Percentiles rank a stretch among this genome's conserved stretches.
Evolutionary conservation across 768 basidiomycete species (phyloP).

Genomic region (Rhodotorula graminis): DNA sequence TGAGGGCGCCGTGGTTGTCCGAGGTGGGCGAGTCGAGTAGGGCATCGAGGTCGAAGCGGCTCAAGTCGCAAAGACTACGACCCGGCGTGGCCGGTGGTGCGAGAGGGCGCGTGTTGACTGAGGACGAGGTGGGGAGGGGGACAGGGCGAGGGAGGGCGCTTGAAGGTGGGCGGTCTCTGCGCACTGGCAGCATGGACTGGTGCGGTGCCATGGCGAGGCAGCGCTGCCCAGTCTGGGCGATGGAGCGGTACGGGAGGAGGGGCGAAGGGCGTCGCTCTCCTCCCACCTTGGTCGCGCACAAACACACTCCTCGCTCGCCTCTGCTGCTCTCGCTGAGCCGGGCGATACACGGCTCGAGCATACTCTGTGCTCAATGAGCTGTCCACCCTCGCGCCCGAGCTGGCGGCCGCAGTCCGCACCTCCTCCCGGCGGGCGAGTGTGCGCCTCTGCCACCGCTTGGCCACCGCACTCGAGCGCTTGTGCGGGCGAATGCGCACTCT

Average conservation of each 20-base stretch:
- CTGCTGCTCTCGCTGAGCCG: too few relatives aligned
- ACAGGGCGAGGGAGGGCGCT: neutral
- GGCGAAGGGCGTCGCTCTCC: neutral
- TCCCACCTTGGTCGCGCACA: too few relatives aligned
- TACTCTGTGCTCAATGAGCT: too few relatives aligned
- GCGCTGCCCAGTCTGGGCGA: neutral
- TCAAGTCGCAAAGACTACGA: neutral
- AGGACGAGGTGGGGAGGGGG: neutral
- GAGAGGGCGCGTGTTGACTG: neutral
- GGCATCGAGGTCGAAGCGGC: slow-evolving; percentile 1
- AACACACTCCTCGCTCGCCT: too few relatives aligned
- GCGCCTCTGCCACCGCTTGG: too few relatives aligned
- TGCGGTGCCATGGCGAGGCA: slow-evolving; percentile 3
- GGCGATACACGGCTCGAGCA: too few relatives aligned
- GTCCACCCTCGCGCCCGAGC: too few relatives aligned
- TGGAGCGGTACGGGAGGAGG: neutral
- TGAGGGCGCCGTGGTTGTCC: neutral
- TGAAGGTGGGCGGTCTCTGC: neutral
- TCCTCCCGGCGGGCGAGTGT: too few relatives aligned
- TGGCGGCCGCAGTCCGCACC: too few relatives aligned
- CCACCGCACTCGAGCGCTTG: too few relatives aligned
- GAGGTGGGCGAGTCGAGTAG: neutral
- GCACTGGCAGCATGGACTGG: slow-evolving; percentile 8
- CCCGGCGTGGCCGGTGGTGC: neutral
- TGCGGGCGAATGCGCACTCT: too few relatives aligned